Percentiles rank a stretch among this genome's conserved stretches.
Evolutionary conservation across 2,329 filamentous ascomycete genomes (phyloP).

Genomic region (Sarocladium brachiariae): DNA sequence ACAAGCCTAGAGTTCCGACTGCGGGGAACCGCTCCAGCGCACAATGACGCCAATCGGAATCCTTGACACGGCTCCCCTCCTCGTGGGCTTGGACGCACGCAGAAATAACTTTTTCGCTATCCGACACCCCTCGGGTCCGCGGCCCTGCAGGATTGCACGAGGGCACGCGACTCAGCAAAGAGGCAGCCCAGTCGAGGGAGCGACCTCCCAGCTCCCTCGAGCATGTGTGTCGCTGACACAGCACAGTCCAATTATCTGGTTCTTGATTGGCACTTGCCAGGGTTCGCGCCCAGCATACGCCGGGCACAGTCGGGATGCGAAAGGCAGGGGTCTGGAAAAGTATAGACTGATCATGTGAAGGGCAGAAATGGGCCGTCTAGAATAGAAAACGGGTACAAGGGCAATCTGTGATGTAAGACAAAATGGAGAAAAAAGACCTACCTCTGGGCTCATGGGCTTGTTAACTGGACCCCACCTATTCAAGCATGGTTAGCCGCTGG

Average conservation of each 20-base stretch:
- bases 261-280: slow-evolving; percentile 1
- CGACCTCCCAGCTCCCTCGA: not conserved
- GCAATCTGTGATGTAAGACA: slow-evolving; percentile 10
- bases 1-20: slow-evolving; percentile 3
- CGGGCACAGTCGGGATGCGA: slow-evolving; percentile 1
- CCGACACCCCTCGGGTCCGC: not conserved
- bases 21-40: slow-evolving; percentile 1
- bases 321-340: slow-evolving; percentile 11
- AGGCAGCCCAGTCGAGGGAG: not conserved
- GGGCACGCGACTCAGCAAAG: not conserved
- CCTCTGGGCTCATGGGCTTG: slow-evolving; percentile 96
- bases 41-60: slow-evolving; percentile 10
- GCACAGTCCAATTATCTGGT: not conserved
- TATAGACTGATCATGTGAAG: slow-evolving; percentile 10
- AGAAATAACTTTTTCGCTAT: too few species aligned
- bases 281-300: not conserved
- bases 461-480: slow-evolving; percentile 89
- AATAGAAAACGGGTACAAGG: not conserved
- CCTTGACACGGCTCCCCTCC: not conserved
- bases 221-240: not conserved
- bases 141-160: not conserved
- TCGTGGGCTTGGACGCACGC: slow-evolving; percentile 1
- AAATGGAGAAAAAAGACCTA: slow-evolving; percentile 43
- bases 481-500: slow-evolving; percentile 22
- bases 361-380: not conserved